Evolutionary conservation across 1,284 basidiomycete species (phyloP).

Genomic region (Boletus sp.): DNA sequence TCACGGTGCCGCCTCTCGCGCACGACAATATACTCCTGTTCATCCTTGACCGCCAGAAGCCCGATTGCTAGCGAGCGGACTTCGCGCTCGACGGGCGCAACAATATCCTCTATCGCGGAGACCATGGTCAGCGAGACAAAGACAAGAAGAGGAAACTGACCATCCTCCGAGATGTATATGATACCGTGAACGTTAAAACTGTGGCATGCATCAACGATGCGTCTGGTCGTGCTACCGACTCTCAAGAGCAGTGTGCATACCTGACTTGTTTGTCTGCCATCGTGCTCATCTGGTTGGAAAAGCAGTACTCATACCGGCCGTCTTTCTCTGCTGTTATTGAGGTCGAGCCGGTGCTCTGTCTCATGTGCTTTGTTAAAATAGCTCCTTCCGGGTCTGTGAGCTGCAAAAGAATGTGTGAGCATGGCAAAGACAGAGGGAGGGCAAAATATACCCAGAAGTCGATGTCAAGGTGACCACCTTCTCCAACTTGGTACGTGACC

Average conservation of each 20-base stretch:
- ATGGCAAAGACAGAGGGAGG: neutral
- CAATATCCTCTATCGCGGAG: slow-evolving; percentile 49
- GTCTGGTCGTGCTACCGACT: neutral
- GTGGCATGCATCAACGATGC: slow-evolving; percentile 8
- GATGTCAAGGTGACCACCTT: slow-evolving; percentile 94
- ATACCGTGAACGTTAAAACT: slow-evolving; percentile 99
- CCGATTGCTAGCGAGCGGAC: slow-evolving; percentile 86
- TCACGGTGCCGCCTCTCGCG: slow-evolving; percentile 91
- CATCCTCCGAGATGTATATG: slow-evolving; percentile 87
- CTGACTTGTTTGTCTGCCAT: slow-evolving; percentile 93
- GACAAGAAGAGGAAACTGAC: slow-evolving; percentile 36
- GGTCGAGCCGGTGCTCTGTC: slow-evolving; percentile 86
- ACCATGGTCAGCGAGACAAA: slow-evolving; percentile 19
- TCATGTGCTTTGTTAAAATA: slow-evolving; percentile 74
- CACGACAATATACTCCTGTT: slow-evolving; percentile 97
- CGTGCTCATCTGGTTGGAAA: slow-evolving; percentile 96
- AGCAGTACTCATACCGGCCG: slow-evolving; percentile 94
- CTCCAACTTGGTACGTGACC: slow-evolving; percentile 97
- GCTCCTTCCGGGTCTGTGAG: slow-evolving; percentile 71
- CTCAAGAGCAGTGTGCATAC: slow-evolving; percentile 41
- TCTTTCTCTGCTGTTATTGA: slow-evolving; percentile 84
- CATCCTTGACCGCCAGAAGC: slow-evolving; percentile 91
- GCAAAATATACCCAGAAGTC: slow-evolving; percentile 81
- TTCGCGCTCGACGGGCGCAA: slow-evolving; percentile 94
- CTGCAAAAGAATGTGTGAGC: slow-evolving; percentile 38